phyloP scores from a whole-genome alignment of 2,329 filamentous ascomycete species.

The Diplodia intermedia region DNA sequence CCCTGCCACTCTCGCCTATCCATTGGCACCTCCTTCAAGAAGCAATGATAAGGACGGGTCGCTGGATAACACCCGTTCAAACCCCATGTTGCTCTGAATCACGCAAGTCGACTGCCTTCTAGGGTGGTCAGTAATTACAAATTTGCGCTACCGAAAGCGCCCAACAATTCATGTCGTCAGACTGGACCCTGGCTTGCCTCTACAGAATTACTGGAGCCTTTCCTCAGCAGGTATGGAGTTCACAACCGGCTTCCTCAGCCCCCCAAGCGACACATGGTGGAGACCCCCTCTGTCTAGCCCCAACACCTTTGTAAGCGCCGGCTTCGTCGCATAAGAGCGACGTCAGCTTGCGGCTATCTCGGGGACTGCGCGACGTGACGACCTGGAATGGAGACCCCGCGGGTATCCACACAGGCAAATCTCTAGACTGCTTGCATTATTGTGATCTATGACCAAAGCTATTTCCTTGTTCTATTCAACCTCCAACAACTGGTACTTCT shows the following conservation, averaged over 20 bases:
- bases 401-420: too few species aligned
- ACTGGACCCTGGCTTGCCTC: not conserved
- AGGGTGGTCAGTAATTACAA: not conserved
- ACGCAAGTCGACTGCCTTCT: not conserved
- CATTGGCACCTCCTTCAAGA: conserved; percentile 12
- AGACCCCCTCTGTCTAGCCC: not conserved
- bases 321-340: too few species aligned
- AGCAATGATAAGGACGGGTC: conserved; percentile 15
- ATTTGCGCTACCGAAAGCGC: not conserved
- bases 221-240: not conserved
- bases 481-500: conserved; percentile 59
- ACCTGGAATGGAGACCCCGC: too few species aligned
- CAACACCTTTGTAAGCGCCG: not conserved
- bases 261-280: not conserved
- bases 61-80: not conserved
- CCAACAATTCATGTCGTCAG: not conserved
- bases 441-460: not conserved
- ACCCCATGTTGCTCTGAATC: not conserved
- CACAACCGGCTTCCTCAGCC: not conserved
- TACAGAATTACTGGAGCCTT: too few species aligned
- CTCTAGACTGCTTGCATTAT: too few species aligned
- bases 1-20: not conserved
- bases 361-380: too few species aligned
- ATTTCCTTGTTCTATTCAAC: conserved; percentile 44
- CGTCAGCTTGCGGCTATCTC: too few species aligned